Conservation (phyloP, 345 rosid species). For the Melaleuca alternifolia region DNA sequence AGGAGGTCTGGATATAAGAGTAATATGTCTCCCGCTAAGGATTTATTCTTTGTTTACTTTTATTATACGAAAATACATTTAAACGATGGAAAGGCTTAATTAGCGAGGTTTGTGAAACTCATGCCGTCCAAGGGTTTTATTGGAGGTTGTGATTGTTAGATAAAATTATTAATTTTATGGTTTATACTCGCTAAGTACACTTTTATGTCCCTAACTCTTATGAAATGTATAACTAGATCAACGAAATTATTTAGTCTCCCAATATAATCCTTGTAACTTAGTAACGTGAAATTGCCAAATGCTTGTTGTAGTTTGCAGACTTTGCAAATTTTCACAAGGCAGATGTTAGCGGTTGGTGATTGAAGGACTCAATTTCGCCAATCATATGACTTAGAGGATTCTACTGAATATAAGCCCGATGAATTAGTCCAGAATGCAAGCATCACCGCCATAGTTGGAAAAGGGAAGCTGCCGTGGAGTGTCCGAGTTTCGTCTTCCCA, state of each 20-base stretch:
- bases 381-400: not conserved
- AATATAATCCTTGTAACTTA: not conserved
- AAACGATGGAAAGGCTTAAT: not conserved
- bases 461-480: not conserved
- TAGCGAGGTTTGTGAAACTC: not conserved
- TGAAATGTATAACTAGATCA: not conserved
- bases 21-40: not conserved
- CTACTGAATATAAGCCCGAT: not conserved
- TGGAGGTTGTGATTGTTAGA: too few relatives aligned
- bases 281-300: too few relatives aligned
- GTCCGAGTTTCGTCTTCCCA: not conserved
- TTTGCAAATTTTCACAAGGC: not conserved
- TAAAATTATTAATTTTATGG: too few relatives aligned
- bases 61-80: not conserved
- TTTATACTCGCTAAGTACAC: not conserved
- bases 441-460: not conserved
- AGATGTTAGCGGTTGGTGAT: not conserved
- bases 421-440: not conserved
- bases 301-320: too few relatives aligned
- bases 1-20: not conserved
- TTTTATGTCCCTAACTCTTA: not conserved
- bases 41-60: not conserved
- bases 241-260: not conserved
- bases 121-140: not conserved
- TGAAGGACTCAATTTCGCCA: not conserved